phyloP scores from a whole-genome alignment of 345 rosid species.

The Dipteronia sinensis region DNA sequence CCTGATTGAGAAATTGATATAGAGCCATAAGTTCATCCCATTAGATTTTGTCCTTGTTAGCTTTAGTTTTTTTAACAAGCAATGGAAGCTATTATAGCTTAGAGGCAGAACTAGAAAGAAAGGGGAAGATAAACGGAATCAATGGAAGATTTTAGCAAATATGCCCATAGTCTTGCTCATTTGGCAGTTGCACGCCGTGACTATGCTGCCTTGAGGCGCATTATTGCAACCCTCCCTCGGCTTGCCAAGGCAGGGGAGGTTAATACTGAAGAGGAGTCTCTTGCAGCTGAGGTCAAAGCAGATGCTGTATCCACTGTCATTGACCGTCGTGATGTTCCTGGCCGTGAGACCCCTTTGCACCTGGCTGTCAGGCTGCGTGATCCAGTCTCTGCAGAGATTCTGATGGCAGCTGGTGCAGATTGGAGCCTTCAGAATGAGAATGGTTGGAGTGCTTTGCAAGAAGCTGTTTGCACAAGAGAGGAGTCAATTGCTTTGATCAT shows the following conservation, averaged over 20 bases:
- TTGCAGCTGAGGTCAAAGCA: constrained; percentile 71
- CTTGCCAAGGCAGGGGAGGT: constrained; percentile 88
- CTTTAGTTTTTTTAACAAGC: background rate
- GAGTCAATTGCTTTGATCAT: constrained; percentile 90
- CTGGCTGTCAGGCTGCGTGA: constrained; percentile 91
- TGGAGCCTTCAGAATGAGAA: constrained; percentile 99
- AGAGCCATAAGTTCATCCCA: background rate
- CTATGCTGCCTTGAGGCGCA: constrained; percentile 60
- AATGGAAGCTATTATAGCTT: constrained; percentile 35
- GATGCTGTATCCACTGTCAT: constrained; percentile 74
- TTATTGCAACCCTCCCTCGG: constrained; percentile 64
- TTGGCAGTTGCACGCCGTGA: constrained; percentile 79
- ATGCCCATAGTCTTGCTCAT: constrained; percentile 88
- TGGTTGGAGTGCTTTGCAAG: constrained; percentile 99
- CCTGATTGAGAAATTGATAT: constrained; percentile 21
- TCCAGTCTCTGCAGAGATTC: constrained; percentile 74
- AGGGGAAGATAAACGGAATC: constrained; percentile 9
- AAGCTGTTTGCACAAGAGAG: constrained; percentile 98
- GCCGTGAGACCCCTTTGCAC: constrained; percentile 96
- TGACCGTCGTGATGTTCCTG: constrained; percentile 91
- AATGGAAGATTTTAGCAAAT: constrained; percentile 83
- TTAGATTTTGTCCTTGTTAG: background rate
- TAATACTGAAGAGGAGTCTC: constrained; percentile 71
- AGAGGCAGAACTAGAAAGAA: constrained; percentile 18
- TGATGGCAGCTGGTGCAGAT: constrained; percentile 95